Conservation (phyloP, 331 rosid species). For the Cydonia oblonga region DNA sequence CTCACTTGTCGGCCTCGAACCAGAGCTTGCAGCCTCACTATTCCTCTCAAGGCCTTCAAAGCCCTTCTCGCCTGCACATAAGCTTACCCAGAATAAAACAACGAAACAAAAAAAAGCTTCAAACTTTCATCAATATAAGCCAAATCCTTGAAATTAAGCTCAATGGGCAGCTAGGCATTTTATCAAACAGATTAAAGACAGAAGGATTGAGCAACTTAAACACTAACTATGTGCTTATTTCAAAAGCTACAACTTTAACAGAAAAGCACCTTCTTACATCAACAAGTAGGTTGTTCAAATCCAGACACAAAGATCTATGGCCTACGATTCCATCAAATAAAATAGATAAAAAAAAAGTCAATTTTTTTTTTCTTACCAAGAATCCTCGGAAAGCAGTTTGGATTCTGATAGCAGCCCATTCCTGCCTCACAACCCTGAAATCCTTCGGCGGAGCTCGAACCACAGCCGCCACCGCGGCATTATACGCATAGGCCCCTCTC, state of each 20-base stretch:
- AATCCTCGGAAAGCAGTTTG: conserved; percentile 92
- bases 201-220: background rate
- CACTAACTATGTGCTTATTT: background rate
- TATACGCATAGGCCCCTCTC: conserved; percentile 34
- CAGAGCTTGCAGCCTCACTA: conserved; percentile 95
- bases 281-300: background rate
- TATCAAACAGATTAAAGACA: background rate
- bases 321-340: background rate
- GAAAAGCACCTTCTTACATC: background rate
- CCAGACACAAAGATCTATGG: background rate
- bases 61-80: conserved; percentile 84
- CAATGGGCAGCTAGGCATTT: background rate
- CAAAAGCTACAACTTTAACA: background rate
- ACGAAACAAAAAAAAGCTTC: background rate
- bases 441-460: conserved; percentile 83
- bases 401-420: conserved; percentile 91
- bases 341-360: background rate
- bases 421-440: conserved; percentile 59
- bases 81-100: background rate
- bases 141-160: background rate
- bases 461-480: conserved; percentile 73
- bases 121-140: background rate
- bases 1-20: conserved; percentile 91
- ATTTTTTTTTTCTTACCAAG: conserved; percentile 33
- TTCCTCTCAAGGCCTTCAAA: conserved; percentile 82